These are phyloP conservation scores for Stellera chamaejasme DNA, from an alignment of 345 rosid genomes.

Conservation along the genomic window DNA sequence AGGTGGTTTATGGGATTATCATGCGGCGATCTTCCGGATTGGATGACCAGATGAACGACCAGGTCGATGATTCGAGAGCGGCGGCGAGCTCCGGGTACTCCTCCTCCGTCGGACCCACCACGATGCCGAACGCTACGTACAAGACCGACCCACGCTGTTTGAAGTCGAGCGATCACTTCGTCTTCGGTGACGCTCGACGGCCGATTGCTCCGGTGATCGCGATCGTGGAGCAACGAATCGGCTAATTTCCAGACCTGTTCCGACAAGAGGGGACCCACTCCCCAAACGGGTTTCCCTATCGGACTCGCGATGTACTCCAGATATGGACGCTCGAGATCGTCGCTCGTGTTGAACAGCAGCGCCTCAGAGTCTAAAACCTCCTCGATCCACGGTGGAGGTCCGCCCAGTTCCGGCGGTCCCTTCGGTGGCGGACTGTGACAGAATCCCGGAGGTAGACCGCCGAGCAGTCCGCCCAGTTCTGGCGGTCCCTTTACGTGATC, in stretches of 20 bases:
- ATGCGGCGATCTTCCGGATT: not conserved
- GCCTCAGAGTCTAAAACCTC: slow-evolving; percentile 22
- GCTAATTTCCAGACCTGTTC: slow-evolving; percentile 21
- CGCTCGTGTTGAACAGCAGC: slow-evolving; percentile 33
- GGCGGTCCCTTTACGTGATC: too few relatives aligned
- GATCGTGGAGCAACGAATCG: slow-evolving; percentile 1
- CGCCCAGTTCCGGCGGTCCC: slow-evolving; percentile 32
- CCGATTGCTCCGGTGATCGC: slow-evolving; percentile 3
- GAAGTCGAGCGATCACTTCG: slow-evolving; percentile 16
- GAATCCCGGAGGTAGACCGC: slow-evolving; percentile 2
- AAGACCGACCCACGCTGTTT: slow-evolving; percentile 20
- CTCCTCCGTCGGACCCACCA: slow-evolving; percentile 8
- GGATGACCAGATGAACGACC: slow-evolving; percentile 15
- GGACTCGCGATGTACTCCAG: slow-evolving; percentile 23
- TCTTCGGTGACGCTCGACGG: slow-evolving; percentile 14
- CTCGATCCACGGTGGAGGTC: slow-evolving; percentile 33
- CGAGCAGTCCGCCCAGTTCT: not conserved
- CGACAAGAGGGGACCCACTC: slow-evolving; percentile 29
- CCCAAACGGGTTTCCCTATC: slow-evolving; percentile 26
- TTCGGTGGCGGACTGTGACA: not conserved
- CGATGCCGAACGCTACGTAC: slow-evolving; percentile 24
- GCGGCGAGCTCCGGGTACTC: slow-evolving; percentile 7
- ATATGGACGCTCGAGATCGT: slow-evolving; percentile 36
- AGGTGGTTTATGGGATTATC: not conserved
- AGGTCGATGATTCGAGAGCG: slow-evolving; percentile 11